phyloP scores from a whole-genome alignment of 441 rosid genomes.

The Mallotus japonicus region DNA sequence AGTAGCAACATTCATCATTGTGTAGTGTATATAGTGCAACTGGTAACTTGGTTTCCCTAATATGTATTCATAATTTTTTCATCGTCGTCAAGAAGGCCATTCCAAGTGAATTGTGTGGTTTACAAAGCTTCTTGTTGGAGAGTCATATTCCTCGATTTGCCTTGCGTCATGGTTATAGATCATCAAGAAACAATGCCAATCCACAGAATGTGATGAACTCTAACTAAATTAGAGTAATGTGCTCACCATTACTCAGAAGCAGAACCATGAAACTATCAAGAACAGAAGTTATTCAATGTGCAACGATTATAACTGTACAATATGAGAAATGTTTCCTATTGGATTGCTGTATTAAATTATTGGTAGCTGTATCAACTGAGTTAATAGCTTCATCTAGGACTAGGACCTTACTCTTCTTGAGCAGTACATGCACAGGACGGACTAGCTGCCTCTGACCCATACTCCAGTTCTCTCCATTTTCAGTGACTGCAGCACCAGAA shows the following conservation, averaged over 20 bases:
- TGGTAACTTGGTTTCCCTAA: too few species aligned
- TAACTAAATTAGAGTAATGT: too few species aligned
- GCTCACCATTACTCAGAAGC: constrained; percentile 69
- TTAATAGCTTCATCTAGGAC: constrained; percentile 98
- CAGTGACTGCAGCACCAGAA: constrained; percentile 45
- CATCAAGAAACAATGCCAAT: not conserved
- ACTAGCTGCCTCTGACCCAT: constrained; percentile 92
- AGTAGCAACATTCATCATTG: too few species aligned
- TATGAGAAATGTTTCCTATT: constrained; percentile 62
- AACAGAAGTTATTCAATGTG: constrained; percentile 83
- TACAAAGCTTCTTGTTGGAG: constrained; percentile 39
- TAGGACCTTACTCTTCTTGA: constrained; percentile 75
- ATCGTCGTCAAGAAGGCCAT: too few species aligned
- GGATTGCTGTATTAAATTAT: constrained; percentile 81
- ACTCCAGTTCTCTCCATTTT: constrained; percentile 97
- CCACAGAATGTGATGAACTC: too few species aligned
- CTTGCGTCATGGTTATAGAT: constrained; percentile 37
- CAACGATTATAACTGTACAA: constrained; percentile 77
- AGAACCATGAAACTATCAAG: constrained; percentile 78
- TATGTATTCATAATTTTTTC: too few species aligned
- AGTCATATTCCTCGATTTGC: constrained; percentile 60
- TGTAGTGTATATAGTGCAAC: too few species aligned
- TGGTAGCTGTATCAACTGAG: constrained; percentile 91
- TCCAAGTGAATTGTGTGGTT: too few species aligned
- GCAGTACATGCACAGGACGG: constrained; percentile 79